Percentiles rank a stretch among this genome's conserved stretches.
Evolutionary conservation across 768 basidiomycete species (phyloP).

Genomic region (Suillus hirtellus): DNA sequence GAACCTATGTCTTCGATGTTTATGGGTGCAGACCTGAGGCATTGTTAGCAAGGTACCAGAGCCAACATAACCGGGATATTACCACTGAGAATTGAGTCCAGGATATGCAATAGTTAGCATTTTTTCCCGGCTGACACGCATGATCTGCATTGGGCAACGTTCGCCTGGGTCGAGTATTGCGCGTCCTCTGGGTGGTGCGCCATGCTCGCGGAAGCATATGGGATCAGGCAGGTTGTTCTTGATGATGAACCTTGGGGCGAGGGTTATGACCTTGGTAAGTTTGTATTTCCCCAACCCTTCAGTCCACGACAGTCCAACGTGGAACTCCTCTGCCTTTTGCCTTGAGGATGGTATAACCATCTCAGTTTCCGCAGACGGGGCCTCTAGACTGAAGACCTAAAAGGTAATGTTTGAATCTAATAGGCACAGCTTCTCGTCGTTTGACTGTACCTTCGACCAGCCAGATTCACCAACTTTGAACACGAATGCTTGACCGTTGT

Average conservation of each 20-base stretch:
- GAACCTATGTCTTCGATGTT: slow-evolving; percentile 89
- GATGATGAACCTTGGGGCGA: slow-evolving; percentile 88
- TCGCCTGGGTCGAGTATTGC: slow-evolving; percentile 67
- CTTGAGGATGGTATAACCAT: slow-evolving; percentile 66
- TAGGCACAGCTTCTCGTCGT: slow-evolving; percentile 3
- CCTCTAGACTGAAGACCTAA: slow-evolving; percentile 86
- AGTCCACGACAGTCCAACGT: slow-evolving; percentile 87
- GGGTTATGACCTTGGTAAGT: slow-evolving; percentile 87
- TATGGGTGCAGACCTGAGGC: slow-evolving; percentile 83
- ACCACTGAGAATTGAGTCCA: slow-evolving; percentile 86
- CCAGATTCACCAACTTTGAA: slow-evolving; percentile 78
- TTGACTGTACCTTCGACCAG: slow-evolving; percentile 78
- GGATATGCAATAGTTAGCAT: slow-evolving; percentile 84
- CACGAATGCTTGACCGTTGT: slow-evolving; percentile 80
- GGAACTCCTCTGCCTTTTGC: slow-evolving; percentile 66
- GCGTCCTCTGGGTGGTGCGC: slow-evolving; percentile 62
- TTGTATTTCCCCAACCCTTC: slow-evolving; percentile 98
- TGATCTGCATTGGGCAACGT: slow-evolving; percentile 62
- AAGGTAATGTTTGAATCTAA: slow-evolving; percentile 13
- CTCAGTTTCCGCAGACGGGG: slow-evolving; percentile 87
- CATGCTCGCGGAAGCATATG: slow-evolving; percentile 85
- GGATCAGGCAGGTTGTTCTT: slow-evolving; percentile 73
- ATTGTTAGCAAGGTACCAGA: slow-evolving; percentile 8
- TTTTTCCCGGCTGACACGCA: slow-evolving; percentile 67
- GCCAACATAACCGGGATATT: slow-evolving; percentile 8